Conservation (phyloP, 257 asterid species). For the Knoxia roxburghii region DNA sequence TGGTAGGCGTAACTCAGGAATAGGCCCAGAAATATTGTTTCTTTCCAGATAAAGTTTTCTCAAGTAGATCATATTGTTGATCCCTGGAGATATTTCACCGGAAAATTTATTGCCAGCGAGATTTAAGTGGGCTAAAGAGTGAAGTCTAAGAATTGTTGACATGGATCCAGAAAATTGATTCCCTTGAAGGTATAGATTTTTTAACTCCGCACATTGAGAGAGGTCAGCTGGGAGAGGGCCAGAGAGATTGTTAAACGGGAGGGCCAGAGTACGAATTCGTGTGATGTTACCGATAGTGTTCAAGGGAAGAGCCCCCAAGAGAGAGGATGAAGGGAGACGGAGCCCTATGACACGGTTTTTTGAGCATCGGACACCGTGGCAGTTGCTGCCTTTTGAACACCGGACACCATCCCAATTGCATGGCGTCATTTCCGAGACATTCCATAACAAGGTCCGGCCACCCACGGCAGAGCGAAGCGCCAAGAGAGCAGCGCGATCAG, state of each 20-base stretch:
- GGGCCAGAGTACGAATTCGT: conserved; percentile 56
- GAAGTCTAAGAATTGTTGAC: conserved; percentile 33
- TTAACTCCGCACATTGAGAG: conserved; percentile 37
- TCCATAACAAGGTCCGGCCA: conserved; percentile 71
- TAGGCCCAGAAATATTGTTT: conserved; percentile 44
- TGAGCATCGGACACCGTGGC: too few species aligned
- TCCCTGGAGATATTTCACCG: conserved; percentile 42
- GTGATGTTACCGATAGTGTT: conserved; percentile 47
- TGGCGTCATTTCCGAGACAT: conserved; percentile 40
- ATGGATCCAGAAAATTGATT: conserved; percentile 47
- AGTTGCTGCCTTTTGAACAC: too few species aligned
- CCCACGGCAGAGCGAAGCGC: conserved; percentile 59
- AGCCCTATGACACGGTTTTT: conserved; percentile 53
- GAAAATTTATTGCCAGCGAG: conserved; percentile 59
- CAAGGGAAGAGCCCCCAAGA: conserved; percentile 44
- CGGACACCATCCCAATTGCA: conserved; percentile 68
- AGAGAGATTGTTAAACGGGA: conserved; percentile 64
- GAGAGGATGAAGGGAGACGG: conserved; percentile 74
- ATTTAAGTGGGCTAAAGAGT: conserved; percentile 43
- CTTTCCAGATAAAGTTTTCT: conserved; percentile 58
- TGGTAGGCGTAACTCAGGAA: conserved; percentile 50
- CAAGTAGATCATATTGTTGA: conserved; percentile 57
- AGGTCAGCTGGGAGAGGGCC: conserved; percentile 62
- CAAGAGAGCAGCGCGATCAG: conserved; percentile 58
- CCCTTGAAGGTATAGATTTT: conserved; percentile 68